Evolutionary conservation across 1,139 yeast species (phyloP).

Genomic region (Lodderomyces metapsilosis): DNA sequence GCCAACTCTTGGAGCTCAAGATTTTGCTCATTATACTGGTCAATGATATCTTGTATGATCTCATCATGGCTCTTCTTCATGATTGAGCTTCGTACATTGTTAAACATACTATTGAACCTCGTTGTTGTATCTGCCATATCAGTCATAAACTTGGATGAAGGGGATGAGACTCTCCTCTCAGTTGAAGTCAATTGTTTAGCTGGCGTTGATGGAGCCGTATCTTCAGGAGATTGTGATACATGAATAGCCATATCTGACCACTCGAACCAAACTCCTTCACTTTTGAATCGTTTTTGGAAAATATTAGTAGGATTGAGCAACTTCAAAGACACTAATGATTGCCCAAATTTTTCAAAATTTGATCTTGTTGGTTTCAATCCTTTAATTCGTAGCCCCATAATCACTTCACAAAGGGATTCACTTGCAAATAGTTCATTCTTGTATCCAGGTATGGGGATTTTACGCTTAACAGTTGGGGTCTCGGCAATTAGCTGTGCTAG

Average conservation of each 20-base stretch:
- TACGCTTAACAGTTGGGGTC: conserved; percentile 31
- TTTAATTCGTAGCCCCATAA: conserved; percentile 29
- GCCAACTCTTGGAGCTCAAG: conserved; percentile 32
- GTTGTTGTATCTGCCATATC: conserved; percentile 31
- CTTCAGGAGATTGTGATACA: conserved; percentile 17
- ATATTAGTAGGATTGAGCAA: conserved; percentile 34
- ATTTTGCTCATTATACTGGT: conserved; percentile 32
- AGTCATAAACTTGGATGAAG: conserved; percentile 18
- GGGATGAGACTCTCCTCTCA: neutral
- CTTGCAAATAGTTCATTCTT: conserved; percentile 40
- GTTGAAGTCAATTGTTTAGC: conserved; percentile 1
- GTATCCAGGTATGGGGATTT: conserved; percentile 43
- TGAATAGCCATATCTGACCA: conserved; percentile 40
- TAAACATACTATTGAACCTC: conserved; percentile 32
- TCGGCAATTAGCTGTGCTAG: conserved; percentile 23
- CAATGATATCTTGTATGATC: conserved; percentile 28
- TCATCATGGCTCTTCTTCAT: conserved; percentile 33
- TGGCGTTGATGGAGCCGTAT: conserved; percentile 5
- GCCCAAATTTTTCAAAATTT: conserved; percentile 45
- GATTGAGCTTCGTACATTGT: conserved; percentile 28
- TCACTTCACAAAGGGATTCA: conserved; percentile 34
- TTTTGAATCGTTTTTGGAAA: conserved; percentile 37
- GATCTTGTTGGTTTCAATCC: conserved; percentile 39
- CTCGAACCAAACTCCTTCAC: conserved; percentile 50
- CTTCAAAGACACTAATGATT: conserved; percentile 36